These are phyloP conservation scores for Bothriochloa decipiens DNA, from an alignment of 176 grass and related monocot genomes.

Conservation along the genomic window DNA sequence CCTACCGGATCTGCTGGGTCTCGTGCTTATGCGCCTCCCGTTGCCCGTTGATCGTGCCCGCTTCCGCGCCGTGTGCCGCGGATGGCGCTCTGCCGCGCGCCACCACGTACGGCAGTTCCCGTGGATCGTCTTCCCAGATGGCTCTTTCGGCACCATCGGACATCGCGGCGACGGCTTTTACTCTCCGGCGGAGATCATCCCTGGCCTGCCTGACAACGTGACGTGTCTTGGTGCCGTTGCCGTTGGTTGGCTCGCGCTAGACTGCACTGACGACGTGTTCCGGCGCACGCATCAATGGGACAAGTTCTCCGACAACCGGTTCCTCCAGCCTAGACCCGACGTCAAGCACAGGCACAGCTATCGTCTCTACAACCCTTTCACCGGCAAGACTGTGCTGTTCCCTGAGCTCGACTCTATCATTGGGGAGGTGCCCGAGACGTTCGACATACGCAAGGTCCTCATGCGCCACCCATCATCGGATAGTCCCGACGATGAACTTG, in stretches of 20 bases:
- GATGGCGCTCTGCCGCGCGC: background rate
- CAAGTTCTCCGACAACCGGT: no score
- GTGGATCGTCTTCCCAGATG: background rate
- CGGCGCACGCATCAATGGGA: background rate
- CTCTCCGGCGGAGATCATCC: background rate
- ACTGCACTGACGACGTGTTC: background rate
- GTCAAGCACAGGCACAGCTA: background rate
- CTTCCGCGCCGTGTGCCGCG: background rate
- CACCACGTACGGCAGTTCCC: background rate
- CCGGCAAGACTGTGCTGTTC: background rate
- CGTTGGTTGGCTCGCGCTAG: background rate
- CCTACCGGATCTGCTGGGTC: background rate
- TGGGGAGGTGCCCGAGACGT: background rate
- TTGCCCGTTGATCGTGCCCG: background rate
- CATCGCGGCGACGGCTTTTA: no score
- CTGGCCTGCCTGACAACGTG: background rate
- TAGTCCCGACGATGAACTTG: background rate
- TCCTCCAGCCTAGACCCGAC: background rate
- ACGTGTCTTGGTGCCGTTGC: background rate
- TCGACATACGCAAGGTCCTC: background rate
- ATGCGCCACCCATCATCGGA: background rate
- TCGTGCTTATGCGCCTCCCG: background rate
- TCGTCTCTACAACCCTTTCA: constrained; percentile 9
- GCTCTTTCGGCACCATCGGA: background rate
- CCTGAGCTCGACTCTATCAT: background rate